Percentiles rank a stretch among this genome's conserved stretches.
phyloP scores from a whole-genome alignment of 148 eudicot genomes.

The Rhododendron simsii region DNA sequence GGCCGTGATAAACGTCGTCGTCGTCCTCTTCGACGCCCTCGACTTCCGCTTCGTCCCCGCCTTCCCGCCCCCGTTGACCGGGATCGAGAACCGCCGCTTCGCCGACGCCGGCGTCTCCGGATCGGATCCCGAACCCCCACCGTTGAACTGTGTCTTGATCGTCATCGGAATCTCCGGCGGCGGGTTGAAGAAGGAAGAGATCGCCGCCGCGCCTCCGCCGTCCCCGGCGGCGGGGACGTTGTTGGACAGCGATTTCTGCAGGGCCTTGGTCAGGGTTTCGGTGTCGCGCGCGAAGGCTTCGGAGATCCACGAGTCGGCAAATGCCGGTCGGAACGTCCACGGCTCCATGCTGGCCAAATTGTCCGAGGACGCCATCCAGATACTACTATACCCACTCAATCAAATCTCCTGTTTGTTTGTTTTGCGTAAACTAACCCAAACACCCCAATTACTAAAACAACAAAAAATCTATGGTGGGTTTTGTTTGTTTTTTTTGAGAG shows the following conservation, averaged over 20 bases:
- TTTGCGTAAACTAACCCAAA: too few relatives aligned
- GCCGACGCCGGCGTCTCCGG: conserved; percentile 6
- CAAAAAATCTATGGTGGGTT: too few relatives aligned
- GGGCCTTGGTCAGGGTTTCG: conserved; percentile 42
- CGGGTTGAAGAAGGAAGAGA: conserved; percentile 7
- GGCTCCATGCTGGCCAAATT: conserved; percentile 37
- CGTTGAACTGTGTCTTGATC: background rate
- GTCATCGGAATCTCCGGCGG: conserved; percentile 12
- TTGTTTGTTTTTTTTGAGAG: background rate
- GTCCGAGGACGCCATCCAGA: conserved; percentile 47
- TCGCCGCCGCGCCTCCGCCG: background rate
- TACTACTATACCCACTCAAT: too few relatives aligned
- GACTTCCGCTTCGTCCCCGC: conserved; percentile 55
- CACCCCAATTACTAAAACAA: background rate
- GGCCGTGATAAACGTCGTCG: conserved; percentile 71
- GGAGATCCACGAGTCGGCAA: conserved; percentile 53
- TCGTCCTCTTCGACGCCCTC: conserved; percentile 57
- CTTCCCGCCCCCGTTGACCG: conserved; percentile 18
- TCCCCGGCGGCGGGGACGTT: background rate
- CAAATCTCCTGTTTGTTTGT: background rate
- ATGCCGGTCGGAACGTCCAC: conserved; percentile 46
- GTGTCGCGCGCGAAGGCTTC: conserved; percentile 49
- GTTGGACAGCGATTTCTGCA: conserved; percentile 27
- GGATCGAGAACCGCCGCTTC: conserved; percentile 4
- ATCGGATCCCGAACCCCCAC: conserved; percentile 24